Evolutionary conservation across 768 basidiomycete species (phyloP).

Genomic region (Tephrocybe rancida): DNA sequence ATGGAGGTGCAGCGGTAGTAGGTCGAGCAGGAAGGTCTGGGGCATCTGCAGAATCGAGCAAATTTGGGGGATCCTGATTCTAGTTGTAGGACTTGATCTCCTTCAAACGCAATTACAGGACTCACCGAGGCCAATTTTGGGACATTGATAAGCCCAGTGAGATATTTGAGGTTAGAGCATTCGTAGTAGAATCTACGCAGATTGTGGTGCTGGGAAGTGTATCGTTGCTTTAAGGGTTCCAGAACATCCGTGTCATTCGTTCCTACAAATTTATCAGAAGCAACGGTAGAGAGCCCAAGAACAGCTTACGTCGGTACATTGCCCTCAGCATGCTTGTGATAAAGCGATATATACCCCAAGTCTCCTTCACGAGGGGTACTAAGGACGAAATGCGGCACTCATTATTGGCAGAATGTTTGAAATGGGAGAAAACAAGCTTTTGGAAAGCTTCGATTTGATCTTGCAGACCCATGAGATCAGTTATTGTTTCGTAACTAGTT

Average conservation of each 20-base stretch:
- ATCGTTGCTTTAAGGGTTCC: conserved; percentile 87
- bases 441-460: conserved; percentile 99
- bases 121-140: conserved; percentile 92
- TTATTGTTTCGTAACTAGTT: conserved; percentile 92
- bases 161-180: conserved; percentile 97
- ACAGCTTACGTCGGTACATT: conserved; percentile 84
- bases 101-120: conserved; percentile 1
- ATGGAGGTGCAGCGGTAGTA: conserved; percentile 73
- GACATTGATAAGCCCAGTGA: conserved; percentile 97
- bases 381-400: conserved; percentile 96
- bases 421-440: conserved; percentile 95
- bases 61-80: conserved; percentile 90
- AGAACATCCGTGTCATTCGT: conserved; percentile 89
- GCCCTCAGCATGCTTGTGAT: conserved; percentile 99
- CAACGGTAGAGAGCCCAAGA: neutral
- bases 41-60: conserved; percentile 78
- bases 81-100: conserved; percentile 1
- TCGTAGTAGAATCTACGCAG: conserved; percentile 99
- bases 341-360: conserved; percentile 98
- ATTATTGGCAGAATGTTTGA: conserved; percentile 88
- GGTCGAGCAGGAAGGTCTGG: conserved; percentile 89
- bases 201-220: conserved; percentile 87
- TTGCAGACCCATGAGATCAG: conserved; percentile 95
- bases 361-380: conserved; percentile 97
- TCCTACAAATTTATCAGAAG: conserved; percentile 44